A percentile compares a stretch with the other conserved stretches of the same genome.
Conservation (phyloP, 371 early-diverging fungal genomes). For the Mucor circinelloides region DNA sequence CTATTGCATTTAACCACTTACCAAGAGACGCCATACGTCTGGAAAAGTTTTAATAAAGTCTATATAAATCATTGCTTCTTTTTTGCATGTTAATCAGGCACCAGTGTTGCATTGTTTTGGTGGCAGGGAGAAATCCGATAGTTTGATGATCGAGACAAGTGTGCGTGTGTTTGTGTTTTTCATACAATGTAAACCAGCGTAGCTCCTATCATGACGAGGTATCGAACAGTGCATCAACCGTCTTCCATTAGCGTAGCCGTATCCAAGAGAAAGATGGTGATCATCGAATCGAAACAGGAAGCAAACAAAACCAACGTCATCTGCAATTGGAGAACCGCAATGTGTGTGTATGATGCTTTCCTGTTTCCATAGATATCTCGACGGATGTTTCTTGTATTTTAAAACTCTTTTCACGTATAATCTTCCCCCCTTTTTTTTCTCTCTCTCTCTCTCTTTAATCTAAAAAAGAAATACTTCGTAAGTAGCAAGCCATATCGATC, state of each 20-base stretch:
- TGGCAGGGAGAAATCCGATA: too few species aligned
- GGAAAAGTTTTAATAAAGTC: slow-evolving; percentile 32
- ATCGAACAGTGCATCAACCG: too few species aligned
- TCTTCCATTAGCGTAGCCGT: too few species aligned
- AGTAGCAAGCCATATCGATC: not conserved
- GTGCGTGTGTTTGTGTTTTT: too few species aligned
- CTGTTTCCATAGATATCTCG: not conserved
- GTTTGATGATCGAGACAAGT: too few species aligned
- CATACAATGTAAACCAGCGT: too few species aligned
- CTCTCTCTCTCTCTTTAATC: not conserved
- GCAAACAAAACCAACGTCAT: not conserved
- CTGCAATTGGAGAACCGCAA: not conserved
- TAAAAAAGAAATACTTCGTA: not conserved
- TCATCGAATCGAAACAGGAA: not conserved
- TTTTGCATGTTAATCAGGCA: too few species aligned
- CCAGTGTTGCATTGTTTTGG: too few species aligned
- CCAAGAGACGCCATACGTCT: slow-evolving; percentile 42
- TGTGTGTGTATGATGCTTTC: not conserved
- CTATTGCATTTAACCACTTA: slow-evolving; percentile 33
- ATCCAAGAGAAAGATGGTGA: not conserved
- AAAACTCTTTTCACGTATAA: not conserved
- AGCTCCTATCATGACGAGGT: too few species aligned
- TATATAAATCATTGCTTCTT: too few species aligned
- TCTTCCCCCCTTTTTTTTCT: not conserved
- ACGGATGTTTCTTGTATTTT: not conserved